Conservation (phyloP, 73 alveolate genomes). For the Blepharisma stoltei region DNA sequence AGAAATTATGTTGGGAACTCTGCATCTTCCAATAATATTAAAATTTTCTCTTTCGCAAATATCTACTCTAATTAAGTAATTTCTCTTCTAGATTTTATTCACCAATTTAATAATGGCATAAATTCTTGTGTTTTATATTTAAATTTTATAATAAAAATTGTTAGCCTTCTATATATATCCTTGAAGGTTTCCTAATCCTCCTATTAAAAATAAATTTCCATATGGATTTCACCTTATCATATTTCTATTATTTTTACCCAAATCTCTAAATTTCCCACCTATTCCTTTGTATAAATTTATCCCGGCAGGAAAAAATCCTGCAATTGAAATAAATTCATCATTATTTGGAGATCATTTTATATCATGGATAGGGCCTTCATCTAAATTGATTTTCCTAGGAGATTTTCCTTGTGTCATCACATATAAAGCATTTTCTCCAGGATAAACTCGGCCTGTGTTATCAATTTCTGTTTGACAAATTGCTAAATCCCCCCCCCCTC, state of each 20-base stretch:
- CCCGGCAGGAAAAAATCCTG: conserved; percentile 34
- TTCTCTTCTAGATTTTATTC: too few relatives aligned
- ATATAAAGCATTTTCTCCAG: conserved; percentile 30
- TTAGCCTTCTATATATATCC: too few relatives aligned
- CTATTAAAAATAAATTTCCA: conserved; percentile 29
- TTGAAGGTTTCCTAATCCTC: conserved; percentile 29
- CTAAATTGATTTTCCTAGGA: background rate
- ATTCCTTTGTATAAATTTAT: background rate
- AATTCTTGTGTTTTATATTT: too few relatives aligned
- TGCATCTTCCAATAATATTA: background rate
- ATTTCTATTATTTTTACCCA: conserved; percentile 28
- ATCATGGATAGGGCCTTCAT: conserved; percentile 39
- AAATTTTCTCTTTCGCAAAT: conserved; percentile 17
- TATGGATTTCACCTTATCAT: conserved; percentile 32
- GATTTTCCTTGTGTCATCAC: background rate
- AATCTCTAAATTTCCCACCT: background rate
- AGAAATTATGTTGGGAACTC: conserved; percentile 5
- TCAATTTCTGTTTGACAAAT: conserved; percentile 20
- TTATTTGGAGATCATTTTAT: background rate
- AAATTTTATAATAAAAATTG: too few relatives aligned
- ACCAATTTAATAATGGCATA: too few relatives aligned
- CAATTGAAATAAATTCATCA: conserved; percentile 9
- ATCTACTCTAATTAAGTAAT: too few relatives aligned
- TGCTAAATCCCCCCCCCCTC: too few relatives aligned
- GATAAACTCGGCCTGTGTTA: conserved; percentile 28